Base-by-base conservation (phyloP, 768 basidiomycete species). In the Coprinopsis strossmayeri region DNA sequence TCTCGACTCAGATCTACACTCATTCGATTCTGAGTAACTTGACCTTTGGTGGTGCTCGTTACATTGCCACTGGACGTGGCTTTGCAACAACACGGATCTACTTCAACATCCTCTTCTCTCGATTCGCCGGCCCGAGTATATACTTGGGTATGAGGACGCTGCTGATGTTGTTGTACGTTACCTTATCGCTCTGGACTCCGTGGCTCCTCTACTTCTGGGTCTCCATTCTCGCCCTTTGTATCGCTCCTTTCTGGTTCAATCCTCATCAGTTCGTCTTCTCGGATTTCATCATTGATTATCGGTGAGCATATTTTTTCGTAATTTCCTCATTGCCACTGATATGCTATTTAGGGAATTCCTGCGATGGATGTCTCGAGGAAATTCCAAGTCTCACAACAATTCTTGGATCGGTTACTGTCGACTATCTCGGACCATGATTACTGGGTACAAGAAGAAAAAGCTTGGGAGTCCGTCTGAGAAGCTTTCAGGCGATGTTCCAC, bases 321-420 rank as follows among this genome's bases (percentile, higher is more conserved):
- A 15, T 26, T 20, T 38, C 15, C 11, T 46, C 32, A 21, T 18
- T 21, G 53, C 3, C 52, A 45, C 32, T 57, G n/a, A 32, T 25
- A 26, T 5, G 34, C 47, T 38, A 46, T 67, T 59, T 62, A 91
- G 95, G 57, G 95, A 98, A 70, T 98, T 93, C 71, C 70, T 99
- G 55, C 81, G 96, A 54, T 99, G 96, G 96, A 98, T 99, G 94
- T 94, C 85, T 27, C 82, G 96, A 45, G 96, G 96, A 46, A 99
- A 99, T 71, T 97, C 96, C 32, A 79, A 93, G 26, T 91, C 92
- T 18, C 96, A 99, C 66, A 88, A 80, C 59, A 99, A 97, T 65
- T 96, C 95, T 3, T 99, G 96, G 96, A 95, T 98, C 56, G 95
- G 96, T 0, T 99, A 98, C 67, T 99, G 96, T 64, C 90, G 96